A percentile compares a stretch with the other conserved stretches of the same genome.
These are phyloP conservation scores for Dioscorea alata DNA, from an alignment of 106 monocot species.

Conservation along the genomic window DNA sequence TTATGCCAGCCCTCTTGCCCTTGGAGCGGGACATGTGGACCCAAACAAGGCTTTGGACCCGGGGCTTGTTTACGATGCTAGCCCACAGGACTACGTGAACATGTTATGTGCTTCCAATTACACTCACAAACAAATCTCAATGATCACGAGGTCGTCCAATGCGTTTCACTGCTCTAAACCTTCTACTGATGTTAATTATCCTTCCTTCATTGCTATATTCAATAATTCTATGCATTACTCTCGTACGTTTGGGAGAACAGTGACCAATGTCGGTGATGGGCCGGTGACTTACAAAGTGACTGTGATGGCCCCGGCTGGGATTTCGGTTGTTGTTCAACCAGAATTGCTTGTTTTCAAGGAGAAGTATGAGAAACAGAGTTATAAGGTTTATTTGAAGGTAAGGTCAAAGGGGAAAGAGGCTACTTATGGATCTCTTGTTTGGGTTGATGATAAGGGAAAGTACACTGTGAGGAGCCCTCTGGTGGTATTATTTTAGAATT, in stretches of 20 bases:
- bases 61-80: constrained; percentile 66
- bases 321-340: constrained; percentile 39
- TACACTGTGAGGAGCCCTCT: constrained; percentile 42
- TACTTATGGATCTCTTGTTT: constrained; percentile 19
- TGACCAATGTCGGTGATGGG: constrained; percentile 62
- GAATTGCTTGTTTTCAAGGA: constrained; percentile 33
- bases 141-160: constrained; percentile 6
- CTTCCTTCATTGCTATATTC: constrained; percentile 37
- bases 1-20: constrained; percentile 43
- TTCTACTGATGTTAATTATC: constrained; percentile 30
- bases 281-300: constrained; percentile 19
- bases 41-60: constrained; percentile 66
- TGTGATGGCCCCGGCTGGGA: constrained; percentile 27
- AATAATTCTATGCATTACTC: background rate
- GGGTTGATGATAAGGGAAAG: constrained; percentile 28
- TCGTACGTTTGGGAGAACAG: constrained; percentile 31
- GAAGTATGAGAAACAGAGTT: constrained; percentile 45
- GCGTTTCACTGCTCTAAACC: constrained; percentile 11
- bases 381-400: constrained; percentile 29
- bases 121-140: constrained; percentile 14
- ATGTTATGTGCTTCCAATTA: constrained; percentile 30
- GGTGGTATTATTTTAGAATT: constrained; percentile 2
- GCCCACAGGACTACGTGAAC: constrained; percentile 24
- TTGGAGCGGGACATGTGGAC: constrained; percentile 60
- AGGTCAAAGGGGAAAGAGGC: constrained; percentile 4